Conservation (phyloP, 176 grass and related monocot genomes). For the Panicum miliaceum region DNA sequence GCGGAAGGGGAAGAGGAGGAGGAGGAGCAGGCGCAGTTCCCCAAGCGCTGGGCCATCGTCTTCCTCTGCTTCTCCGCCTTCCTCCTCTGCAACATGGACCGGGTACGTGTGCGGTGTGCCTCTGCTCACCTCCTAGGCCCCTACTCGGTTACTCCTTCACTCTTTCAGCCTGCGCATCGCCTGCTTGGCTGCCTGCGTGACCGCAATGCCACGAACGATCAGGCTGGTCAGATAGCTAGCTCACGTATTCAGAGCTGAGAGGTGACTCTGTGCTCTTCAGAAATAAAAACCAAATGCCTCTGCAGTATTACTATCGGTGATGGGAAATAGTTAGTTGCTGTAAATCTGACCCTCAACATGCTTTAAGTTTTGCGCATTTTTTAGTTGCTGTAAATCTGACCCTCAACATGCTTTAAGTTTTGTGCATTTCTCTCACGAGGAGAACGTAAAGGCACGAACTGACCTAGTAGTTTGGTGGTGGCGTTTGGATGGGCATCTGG, state of each 20-base stretch:
- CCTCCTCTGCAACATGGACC: slow-evolving; percentile 97
- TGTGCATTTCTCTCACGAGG: no score
- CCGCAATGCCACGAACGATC: background rate
- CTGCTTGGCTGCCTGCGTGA: background rate
- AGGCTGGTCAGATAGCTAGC: no score
- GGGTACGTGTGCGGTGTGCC: slow-evolving; percentile 54
- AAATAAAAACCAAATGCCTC: background rate
- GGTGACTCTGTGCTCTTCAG: background rate
- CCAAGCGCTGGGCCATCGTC: slow-evolving; percentile 86
- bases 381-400: no score
- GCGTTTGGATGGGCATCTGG: no score
- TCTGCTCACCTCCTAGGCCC: slow-evolving; percentile 13
- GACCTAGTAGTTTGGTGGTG: no score
- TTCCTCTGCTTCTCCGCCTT: slow-evolving; percentile 97
- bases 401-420: no score
- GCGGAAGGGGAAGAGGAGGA: background rate
- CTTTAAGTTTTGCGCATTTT: no score
- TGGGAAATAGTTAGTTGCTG: background rate
- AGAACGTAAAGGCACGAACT: no score
- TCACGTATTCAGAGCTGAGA: background rate
- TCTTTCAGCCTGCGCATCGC: background rate
- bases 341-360: background rate
- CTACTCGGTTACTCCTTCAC: no score
- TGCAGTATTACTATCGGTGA: background rate
- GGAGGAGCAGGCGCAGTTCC: slow-evolving; percentile 50